Evolutionary conservation across 2,329 filamentous ascomycete genomes (phyloP), one percentile per base, ranked within the genome.

Genomic region (Penicillium griseofulvum): DNA sequence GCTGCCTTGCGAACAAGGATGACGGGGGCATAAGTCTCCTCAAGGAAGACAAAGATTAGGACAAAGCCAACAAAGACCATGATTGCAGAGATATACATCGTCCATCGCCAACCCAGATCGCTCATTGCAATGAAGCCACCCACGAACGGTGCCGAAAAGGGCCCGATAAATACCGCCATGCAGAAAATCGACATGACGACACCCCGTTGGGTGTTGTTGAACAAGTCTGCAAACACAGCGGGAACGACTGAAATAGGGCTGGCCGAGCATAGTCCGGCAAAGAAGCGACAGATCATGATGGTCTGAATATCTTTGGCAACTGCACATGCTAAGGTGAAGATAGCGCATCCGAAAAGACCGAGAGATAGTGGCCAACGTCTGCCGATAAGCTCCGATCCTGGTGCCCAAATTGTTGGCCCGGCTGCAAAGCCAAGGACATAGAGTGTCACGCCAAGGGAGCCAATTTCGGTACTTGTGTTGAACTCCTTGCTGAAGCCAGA

Each of bases 321-420:
- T 2, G 76, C 77, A 2, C 71, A 71, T 12, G 71, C 74, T 37
- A 79, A 71, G 17, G 72, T 75, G 57, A 79, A 78, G 12, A 78
- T 55, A 1, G 63, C 73, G 9, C 76, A 68, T 5, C 70, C 63
- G 28, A 73, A 64, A 43, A 78, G 67, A 11, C 73, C 71, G 7
- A 73, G 69, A 11, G 77, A 19, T 68, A 77, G 58, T 77, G 82
- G 22, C 81, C 77, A 24, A 72, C 78, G 84, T 69, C 81, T 71
- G 0, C 82, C 83, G 51, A 78, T 83, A 11, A 85, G 74, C 64
- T 87, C 84, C 48, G 78, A 81, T 38, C 86, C 65, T 0, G 84
- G 83, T 11, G 81, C 83, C 80, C 82, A 85, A 2, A 87, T 59
- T 17, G 87, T 65, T 83, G 78, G 78, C 1, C 78, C 78, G 14